Conservation (phyloP, 805 yeast species). For the Spathaspora boniae region DNA sequence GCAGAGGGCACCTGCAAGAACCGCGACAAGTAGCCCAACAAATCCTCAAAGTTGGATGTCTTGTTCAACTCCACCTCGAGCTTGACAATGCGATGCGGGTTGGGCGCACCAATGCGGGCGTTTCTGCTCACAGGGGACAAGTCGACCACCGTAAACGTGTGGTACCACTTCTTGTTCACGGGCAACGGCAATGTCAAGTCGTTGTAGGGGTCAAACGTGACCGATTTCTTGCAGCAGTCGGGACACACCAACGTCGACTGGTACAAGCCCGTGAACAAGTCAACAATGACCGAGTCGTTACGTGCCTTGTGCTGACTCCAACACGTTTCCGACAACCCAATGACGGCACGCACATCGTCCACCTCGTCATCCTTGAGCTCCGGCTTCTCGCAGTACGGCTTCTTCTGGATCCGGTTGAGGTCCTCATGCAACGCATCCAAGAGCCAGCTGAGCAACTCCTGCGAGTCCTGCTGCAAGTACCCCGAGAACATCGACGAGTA, state of each 20-base stretch:
- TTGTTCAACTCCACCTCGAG: conserved; percentile 74
- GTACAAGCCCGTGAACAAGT: conserved; percentile 85
- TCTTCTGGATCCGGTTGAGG: conserved; percentile 72
- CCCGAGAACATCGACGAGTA: conserved; percentile 77
- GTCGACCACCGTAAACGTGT: conserved; percentile 61
- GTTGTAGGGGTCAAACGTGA: conserved; percentile 92
- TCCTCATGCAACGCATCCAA: conserved; percentile 92
- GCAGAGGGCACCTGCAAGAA: conserved; percentile 32
- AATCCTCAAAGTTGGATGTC: conserved; percentile 58
- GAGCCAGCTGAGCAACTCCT: conserved; percentile 84
- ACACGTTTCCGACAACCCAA: conserved; percentile 64
- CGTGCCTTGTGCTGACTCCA: conserved; percentile 79
- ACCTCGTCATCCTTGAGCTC: conserved; percentile 65
- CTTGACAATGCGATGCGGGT: conserved; percentile 19
- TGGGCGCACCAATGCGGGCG: not conserved
- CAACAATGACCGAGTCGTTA: conserved; percentile 81
- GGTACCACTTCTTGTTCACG: conserved; percentile 66
- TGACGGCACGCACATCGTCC: conserved; percentile 49
- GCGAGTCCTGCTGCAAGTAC: conserved; percentile 88
- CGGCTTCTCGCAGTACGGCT: conserved; percentile 88
- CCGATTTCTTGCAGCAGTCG: conserved; percentile 68
- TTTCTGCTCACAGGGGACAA: conserved; percentile 21
- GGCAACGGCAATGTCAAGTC: conserved; percentile 91
- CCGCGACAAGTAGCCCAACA: conserved; percentile 57
- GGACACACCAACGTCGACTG: conserved; percentile 91